Evolutionary conservation across 257 asterid species (phyloP).

Genomic region (Phtheirospermum japonicum): DNA sequence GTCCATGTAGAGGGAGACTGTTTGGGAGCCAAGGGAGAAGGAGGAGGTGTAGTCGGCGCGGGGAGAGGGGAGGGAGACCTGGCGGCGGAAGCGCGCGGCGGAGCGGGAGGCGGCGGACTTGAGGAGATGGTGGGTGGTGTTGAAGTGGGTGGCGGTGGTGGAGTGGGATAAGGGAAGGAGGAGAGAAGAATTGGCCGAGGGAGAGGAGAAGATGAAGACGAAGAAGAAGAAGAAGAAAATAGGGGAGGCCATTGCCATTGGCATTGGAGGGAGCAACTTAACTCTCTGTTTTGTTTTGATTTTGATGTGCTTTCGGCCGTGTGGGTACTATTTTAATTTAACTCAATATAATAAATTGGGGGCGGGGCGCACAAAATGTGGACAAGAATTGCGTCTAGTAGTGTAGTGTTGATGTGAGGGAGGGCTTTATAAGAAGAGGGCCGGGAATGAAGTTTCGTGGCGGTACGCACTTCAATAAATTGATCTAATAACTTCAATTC

Average conservation of each 20-base stretch:
- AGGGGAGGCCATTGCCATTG: constrained; percentile 30
- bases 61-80: constrained; percentile 77
- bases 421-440: too few species aligned
- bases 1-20: constrained; percentile 83
- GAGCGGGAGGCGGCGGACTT: constrained; percentile 68
- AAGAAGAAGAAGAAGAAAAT: constrained; percentile 26
- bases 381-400: too few species aligned
- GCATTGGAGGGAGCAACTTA: too few species aligned
- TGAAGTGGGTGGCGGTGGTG: constrained; percentile 45
- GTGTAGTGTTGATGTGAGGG: too few species aligned
- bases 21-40: constrained; percentile 63
- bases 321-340: not conserved
- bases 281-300: too few species aligned
- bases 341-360: too few species aligned
- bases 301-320: not conserved
- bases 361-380: too few species aligned
- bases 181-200: constrained; percentile 23
- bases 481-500: too few species aligned
- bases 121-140: constrained; percentile 72
- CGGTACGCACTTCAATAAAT: too few species aligned
- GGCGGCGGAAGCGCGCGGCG: constrained; percentile 62
- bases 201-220: constrained; percentile 10
- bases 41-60: constrained; percentile 86
- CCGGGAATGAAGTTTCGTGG: too few species aligned
- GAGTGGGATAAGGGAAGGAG: constrained; percentile 70